A percentile compares a stretch with the other conserved stretches of the same genome.
phyloP scores from a whole-genome alignment of 345 rosid species.

The Brassica rapa region DNA sequence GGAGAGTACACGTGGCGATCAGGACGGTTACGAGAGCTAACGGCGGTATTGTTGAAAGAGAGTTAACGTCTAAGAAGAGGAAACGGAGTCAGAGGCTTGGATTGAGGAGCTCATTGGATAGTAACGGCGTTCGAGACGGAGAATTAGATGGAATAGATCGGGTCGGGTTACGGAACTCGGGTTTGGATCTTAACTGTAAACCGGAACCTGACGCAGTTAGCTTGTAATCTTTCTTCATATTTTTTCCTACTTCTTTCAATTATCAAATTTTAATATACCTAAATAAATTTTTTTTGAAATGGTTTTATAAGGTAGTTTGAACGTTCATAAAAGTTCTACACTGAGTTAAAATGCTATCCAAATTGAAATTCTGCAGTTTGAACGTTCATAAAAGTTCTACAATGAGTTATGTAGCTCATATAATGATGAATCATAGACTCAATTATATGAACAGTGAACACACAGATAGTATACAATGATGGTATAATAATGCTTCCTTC shows the following conservation, averaged over 20 bases:
- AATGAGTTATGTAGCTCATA: neutral
- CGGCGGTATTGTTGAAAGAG: constrained; percentile 8
- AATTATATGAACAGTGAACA: constrained; percentile 1
- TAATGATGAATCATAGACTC: neutral
- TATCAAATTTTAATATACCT: neutral
- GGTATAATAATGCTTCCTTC: neutral
- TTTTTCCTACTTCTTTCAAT: neutral
- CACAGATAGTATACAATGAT: neutral
- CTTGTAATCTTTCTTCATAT: constrained; percentile 2
- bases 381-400: neutral
- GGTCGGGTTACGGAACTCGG: constrained; percentile 35
- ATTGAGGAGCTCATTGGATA: constrained; percentile 7
- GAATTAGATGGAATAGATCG: constrained; percentile 18
- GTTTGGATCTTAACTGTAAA: constrained; percentile 39
- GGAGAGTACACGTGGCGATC: constrained; percentile 42
- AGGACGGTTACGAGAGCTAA: constrained; percentile 21
- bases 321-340: neutral
- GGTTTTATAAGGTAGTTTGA: neutral
- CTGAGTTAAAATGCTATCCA: neutral
- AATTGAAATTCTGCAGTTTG: neutral
- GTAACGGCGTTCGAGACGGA: constrained; percentile 33
- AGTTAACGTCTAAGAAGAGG: constrained; percentile 41
- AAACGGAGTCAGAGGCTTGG: constrained; percentile 36
- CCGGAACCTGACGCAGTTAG: constrained; percentile 37
- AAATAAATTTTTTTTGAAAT: neutral